Conservation (phyloP, 331 rosid genomes). For the Pyrus hybrid region DNA sequence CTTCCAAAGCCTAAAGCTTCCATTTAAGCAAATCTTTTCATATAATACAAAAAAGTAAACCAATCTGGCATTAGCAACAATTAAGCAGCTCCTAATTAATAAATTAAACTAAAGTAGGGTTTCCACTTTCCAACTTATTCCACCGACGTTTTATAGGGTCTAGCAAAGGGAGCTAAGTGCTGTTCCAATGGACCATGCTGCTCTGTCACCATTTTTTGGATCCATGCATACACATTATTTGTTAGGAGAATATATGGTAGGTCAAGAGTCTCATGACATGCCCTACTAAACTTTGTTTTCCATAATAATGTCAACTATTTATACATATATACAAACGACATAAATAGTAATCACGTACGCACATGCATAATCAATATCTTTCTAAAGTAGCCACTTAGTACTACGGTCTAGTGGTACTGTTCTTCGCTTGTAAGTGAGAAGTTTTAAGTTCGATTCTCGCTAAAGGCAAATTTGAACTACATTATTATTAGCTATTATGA, state of each 20-base stretch:
- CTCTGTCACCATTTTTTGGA: neutral
- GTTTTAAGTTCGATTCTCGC: accelerated
- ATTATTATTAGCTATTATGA: too few relatives aligned
- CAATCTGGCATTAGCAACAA: neutral
- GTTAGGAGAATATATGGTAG: slow-evolving; percentile 26
- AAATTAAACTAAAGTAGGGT: neutral
- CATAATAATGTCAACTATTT: neutral
- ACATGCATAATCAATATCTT: neutral
- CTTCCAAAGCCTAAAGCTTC: too few relatives aligned
- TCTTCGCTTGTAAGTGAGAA: too few relatives aligned
- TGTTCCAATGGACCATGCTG: neutral
- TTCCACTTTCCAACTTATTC: neutral
- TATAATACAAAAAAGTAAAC: too few relatives aligned
- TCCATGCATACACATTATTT: slow-evolving; percentile 8
- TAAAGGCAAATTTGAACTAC: too few relatives aligned
- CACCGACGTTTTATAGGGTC: neutral
- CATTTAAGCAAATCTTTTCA: too few relatives aligned
- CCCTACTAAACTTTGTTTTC: neutral
- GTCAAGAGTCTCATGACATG: neutral
- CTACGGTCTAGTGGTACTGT: accelerated
- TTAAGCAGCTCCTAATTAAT: neutral
- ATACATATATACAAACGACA: too few relatives aligned
- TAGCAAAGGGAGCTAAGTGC: neutral
- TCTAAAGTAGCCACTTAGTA: too few relatives aligned
- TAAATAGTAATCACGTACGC: neutral